Evolutionary conservation across 1,284 basidiomycete species (phyloP), one percentile per base, ranked within the genome.

Genomic region (Apiotrichum sp.): DNA sequence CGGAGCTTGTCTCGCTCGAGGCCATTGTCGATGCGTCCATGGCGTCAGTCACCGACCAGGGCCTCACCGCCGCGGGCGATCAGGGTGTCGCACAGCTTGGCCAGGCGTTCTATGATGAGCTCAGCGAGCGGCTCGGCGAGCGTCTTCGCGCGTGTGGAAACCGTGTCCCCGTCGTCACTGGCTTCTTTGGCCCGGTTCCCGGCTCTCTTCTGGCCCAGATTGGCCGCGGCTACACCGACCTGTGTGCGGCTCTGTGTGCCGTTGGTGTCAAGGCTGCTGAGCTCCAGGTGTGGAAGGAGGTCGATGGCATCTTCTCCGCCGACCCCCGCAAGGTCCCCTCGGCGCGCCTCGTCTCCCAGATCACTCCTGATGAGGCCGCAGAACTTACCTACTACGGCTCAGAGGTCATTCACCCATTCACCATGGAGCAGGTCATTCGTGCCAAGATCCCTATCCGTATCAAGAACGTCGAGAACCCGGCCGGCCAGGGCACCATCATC

Each of bases 271-370:
- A 62, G 4, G 93, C 95, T 1, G 81, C 86, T 3, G 95, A 98
- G 75, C 82, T 98, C 16, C 95, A 98, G 78, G 93, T 98, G 53
- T 98, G 95, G 95, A 98, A 98, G 76, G 96, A 98, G 72, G 93
- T 98, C 39, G 95, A 98, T 70, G 96, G 96, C 4, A 97, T 98
- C 65, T 98, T 98, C 78, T 97, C 95, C 4, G 95, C 95, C n/a
- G 96, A 98, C 74, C 95, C 96, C 0, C 83, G 95, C 61, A 98
- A 98, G 78, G 95, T 83, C 16, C 86, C 87, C 47, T 92, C 91
- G 0, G 95, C 95, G 22, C 85, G 95, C 32, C 80, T 98, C n/a
- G 86, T 98, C 53, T 85, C 91, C 1, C 83, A 90, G 58, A 97
- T 98, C 75, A 93, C 92, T 0, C 96, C 96, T 4, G 95, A 98